phyloP scores from a whole-genome alignment of 2,329 filamentous ascomycete species.

The Botrytis aclada region DNA sequence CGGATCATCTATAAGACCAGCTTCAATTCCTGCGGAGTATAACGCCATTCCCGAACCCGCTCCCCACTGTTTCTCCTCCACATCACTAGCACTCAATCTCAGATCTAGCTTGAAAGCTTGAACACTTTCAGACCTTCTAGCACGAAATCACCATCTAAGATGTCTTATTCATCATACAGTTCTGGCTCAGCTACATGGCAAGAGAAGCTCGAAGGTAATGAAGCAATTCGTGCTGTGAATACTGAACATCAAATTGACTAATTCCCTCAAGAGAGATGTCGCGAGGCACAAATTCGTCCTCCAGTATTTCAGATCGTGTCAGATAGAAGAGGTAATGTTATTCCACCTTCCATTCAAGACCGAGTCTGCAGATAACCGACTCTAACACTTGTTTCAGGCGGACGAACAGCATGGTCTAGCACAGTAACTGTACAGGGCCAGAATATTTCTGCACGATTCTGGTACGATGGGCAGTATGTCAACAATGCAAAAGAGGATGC shows the following conservation, averaged over 20 bases:
- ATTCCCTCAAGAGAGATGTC: constrained; percentile 53
- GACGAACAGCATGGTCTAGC: constrained; percentile 88
- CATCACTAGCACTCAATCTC: constrained; percentile 28
- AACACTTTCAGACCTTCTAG: constrained; percentile 18
- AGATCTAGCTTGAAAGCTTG: constrained; percentile 20
- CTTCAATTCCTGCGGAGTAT: constrained; percentile 36
- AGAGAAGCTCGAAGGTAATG: constrained; percentile 41
- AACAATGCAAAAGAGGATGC: constrained; percentile 88
- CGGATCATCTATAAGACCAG: constrained; percentile 36
- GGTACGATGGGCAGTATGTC: constrained; percentile 87
- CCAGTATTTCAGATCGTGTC: constrained; percentile 70
- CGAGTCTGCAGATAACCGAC: constrained; percentile 5
- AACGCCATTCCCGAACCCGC: constrained; percentile 34
- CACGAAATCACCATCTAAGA: constrained; percentile 23
- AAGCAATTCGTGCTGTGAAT: constrained; percentile 23
- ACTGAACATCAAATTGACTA: constrained; percentile 25
- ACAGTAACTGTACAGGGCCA: constrained; percentile 68
- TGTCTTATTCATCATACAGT: constrained; percentile 36
- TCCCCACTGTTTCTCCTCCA: constrained; percentile 32
- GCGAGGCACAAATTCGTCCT: constrained; percentile 48
- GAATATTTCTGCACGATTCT: constrained; percentile 71
- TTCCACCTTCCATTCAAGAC: neutral
- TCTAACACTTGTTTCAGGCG: constrained; percentile 52
- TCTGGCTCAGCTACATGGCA: constrained; percentile 37
- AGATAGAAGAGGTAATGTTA: constrained; percentile 64